phyloP scores from a whole-genome alignment of 2,329 filamentous ascomycete species.

The Sporothrix schenckii region DNA sequence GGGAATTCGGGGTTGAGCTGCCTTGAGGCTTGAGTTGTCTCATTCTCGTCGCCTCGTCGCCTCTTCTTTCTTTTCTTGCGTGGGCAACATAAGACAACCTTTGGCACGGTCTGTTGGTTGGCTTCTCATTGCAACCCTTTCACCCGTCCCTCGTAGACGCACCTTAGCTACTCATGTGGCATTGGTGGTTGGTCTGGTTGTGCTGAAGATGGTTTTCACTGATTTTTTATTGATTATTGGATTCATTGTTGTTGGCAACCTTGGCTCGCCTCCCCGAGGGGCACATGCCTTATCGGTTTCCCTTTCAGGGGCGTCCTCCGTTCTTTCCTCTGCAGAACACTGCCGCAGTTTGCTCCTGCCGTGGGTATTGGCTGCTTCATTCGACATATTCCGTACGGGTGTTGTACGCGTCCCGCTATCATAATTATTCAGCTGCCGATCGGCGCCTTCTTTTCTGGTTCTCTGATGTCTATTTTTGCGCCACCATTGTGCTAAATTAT shows the following conservation, averaged over 20 bases:
- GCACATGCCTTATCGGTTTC: not conserved
- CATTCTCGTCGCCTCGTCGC: not conserved
- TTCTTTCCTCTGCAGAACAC: not conserved
- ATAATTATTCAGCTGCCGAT: no score
- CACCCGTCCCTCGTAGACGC: not conserved
- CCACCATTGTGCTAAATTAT: not conserved
- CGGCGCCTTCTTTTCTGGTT: not conserved
- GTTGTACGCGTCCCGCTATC: not conserved
- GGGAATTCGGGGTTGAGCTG: not conserved
- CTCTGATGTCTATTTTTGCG: not conserved
- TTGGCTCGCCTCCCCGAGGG: not conserved
- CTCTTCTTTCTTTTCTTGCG: not conserved
- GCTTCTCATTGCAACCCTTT: not conserved
- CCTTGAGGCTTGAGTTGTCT: not conserved
- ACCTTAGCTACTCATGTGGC: not conserved
- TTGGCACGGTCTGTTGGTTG: not conserved
- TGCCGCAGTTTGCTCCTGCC: not conserved
- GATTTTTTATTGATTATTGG: not conserved
- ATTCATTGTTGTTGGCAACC: not conserved
- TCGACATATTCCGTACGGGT: not conserved
- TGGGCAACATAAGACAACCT: not conserved
- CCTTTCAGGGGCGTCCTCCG: not conserved
- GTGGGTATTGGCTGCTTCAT: not conserved
- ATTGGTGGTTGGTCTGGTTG: slow-evolving; percentile 5
- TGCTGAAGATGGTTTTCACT: not conserved